Percentiles rank a stretch among this genome's conserved stretches.
Conservation (phyloP, 2,329 filamentous ascomycete genomes). For the Cytospora schulzeri region DNA sequence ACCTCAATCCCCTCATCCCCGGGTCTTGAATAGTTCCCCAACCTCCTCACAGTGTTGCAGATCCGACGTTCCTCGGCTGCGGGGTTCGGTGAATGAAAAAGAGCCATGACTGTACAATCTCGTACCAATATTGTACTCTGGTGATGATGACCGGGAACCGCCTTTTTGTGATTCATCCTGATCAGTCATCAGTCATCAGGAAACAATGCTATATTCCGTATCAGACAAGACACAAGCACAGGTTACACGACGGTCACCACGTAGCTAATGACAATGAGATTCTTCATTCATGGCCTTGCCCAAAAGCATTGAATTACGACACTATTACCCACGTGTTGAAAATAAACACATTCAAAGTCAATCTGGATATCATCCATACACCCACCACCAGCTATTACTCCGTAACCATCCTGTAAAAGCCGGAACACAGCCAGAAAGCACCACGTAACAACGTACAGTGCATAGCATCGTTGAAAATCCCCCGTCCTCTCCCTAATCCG, state of each 20-base stretch:
- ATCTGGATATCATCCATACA: constrained; percentile 17
- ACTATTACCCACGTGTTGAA: neutral
- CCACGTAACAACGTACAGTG: neutral
- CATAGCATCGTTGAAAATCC: neutral
- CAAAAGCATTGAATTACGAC: neutral
- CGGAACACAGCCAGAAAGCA: constrained; percentile 3
- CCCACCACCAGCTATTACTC: neutral
- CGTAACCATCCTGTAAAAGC: neutral
- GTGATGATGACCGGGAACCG: neutral
- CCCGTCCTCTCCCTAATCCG: neutral
- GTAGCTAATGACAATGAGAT: too few relatives aligned
- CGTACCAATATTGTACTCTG: neutral
- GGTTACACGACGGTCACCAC: neutral
- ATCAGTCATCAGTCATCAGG: neutral
- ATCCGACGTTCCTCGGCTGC: neutral
- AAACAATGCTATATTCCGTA: neutral
- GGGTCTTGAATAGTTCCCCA: neutral
- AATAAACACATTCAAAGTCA: neutral
- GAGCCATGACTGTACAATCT: neutral
- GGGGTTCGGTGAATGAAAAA: neutral
- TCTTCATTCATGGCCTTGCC: neutral
- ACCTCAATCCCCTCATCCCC: neutral
- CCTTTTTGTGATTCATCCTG: neutral
- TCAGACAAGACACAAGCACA: neutral
- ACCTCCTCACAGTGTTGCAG: neutral